These are phyloP conservation scores for Bertia moriformis DNA, from an alignment of 2,329 filamentous ascomycete genomes.

Conservation along the genomic window DNA sequence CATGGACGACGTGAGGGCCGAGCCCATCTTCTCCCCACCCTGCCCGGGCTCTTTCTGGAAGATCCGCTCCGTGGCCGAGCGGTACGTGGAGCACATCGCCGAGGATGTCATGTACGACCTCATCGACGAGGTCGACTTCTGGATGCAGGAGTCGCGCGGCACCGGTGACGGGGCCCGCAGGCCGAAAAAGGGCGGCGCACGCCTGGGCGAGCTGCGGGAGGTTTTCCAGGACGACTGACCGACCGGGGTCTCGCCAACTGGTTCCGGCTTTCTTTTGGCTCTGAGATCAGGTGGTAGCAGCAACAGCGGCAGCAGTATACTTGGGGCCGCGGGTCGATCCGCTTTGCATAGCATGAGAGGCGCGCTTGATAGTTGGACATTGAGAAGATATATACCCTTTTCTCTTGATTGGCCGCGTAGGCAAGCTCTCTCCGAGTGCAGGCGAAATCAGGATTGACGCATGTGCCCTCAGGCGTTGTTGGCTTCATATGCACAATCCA, in stretches of 20 bases:
- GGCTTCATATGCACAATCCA: too few species aligned
- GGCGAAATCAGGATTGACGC: too few species aligned
- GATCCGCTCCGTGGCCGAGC: constrained; percentile 53
- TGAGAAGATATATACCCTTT: too few species aligned
- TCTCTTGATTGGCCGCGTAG: too few species aligned
- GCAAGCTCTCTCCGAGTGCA: too few species aligned
- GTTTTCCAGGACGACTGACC: constrained; percentile 44
- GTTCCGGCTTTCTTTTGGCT: neutral
- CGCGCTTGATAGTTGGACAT: too few species aligned
- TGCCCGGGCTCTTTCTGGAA: constrained; percentile 9
- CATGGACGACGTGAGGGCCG: constrained; percentile 5
- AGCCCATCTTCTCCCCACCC: constrained; percentile 5
- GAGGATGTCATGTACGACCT: constrained; percentile 90
- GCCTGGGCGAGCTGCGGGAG: constrained; percentile 47
- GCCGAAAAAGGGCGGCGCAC: constrained; percentile 24
- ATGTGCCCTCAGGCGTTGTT: too few species aligned
- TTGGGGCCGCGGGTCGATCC: too few species aligned
- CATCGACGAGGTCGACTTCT: constrained; percentile 87
- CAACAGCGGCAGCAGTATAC: too few species aligned
- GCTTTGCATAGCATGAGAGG: too few species aligned
- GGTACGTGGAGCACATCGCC: constrained; percentile 83
- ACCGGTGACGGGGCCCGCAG: constrained; percentile 24
- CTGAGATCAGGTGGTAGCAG: too few species aligned
- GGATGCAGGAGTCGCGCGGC: constrained; percentile 59
- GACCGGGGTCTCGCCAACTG: neutral